Base-by-base conservation (phyloP, 805 yeast species). In the Schizosaccharomyces octosporus region DNA sequence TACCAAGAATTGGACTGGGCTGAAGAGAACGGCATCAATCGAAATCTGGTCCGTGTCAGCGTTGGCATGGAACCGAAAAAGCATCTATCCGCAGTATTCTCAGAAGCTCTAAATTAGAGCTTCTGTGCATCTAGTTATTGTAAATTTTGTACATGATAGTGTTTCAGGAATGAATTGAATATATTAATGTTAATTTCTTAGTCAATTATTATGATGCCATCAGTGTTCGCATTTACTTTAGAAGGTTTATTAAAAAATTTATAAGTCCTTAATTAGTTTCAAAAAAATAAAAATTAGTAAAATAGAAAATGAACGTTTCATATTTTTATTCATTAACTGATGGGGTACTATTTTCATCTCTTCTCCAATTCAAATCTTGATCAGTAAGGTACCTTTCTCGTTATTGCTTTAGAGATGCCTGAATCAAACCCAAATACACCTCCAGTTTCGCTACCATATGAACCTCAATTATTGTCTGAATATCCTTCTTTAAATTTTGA, bases 1-100 rank as follows among this genome's bases (percentile, higher is more conserved):
- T 84, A 79, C 70, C 78, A 76, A 63, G 95, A 87, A 68, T 71
- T 85, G 63, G 88, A 84, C 59, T 86, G 84, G 67, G 69, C 55
- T 39, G 81, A 85, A 31, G 84, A 76, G 55, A 85, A 85, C 82
- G 94, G 89, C 1, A 83, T 87, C 41, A 90, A 85, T 67, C 74
- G 80, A 65, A 77, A 81, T 67, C 72, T 87, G 65, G 80, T 87
- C 55, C 77, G 95, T 69, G 75, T 87, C 62, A 83, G 93, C 69
- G 78, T 87, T 60, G 96, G 96, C 0, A 73, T 86, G 62, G 96
- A 87, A 70, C 84, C 83, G 57, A 74, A 76, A 45, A 76, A 75
- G 0, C 81, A 78, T 51, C 74, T 87, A 62, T 65, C 78, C 13
- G 67, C 66, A 1, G 74, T 71, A 0, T 72, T 84, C 64, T 69